Evolutionary conservation across 139 green algal species (phyloP), one percentile per base, ranked within the genome.

Genomic region (Haematococcus lacustris): DNA sequence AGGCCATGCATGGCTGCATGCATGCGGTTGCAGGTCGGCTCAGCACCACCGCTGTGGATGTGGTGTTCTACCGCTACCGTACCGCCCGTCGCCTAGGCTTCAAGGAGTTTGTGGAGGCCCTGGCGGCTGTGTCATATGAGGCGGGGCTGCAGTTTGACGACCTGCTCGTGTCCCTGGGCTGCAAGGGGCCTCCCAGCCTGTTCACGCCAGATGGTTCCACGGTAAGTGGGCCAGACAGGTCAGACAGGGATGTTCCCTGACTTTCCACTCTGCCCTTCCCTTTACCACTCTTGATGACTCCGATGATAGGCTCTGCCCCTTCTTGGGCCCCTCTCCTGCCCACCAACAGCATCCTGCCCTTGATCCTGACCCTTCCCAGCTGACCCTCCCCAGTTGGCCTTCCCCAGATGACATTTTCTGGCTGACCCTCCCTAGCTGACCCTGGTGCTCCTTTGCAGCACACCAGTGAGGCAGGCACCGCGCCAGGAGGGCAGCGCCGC

Each of bases 11-110:
- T n/a, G n/a, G n/a, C n/a, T 57, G 47, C 47, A 57, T 57, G 47
- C 47, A 57, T 64, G 5, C 33, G 6, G 2, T 9, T n/a, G 7
- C 76, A 88, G 82, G 83, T 13, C 79, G 78, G 7, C 67, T 88
- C 69, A 72, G 62, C 32, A 80, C 70, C 3, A 85, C 76, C 34
- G 79, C 77, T 1, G 66, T 88, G 30, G 83, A 88, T 38, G 77
- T 88, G 1, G 68, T 88, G 26, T 84, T 85, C 32, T 80, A 78
- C 40, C 69, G 83, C 38, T 84, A 80, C 73, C 77, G 79, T 32
- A 64, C 79, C 35, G 70, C 62, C 33, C 62, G 79, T 0, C 77
- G 83, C 51, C 66, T 88, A 70, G 73, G 40, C 13, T 84, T 79
- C 77, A 81, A 79, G 62, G 73, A 86, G 47, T 85, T 82, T 68